phyloP scores from a whole-genome alignment of 2,329 filamentous ascomycete genomes.

The Balansia obtecta region DNA sequence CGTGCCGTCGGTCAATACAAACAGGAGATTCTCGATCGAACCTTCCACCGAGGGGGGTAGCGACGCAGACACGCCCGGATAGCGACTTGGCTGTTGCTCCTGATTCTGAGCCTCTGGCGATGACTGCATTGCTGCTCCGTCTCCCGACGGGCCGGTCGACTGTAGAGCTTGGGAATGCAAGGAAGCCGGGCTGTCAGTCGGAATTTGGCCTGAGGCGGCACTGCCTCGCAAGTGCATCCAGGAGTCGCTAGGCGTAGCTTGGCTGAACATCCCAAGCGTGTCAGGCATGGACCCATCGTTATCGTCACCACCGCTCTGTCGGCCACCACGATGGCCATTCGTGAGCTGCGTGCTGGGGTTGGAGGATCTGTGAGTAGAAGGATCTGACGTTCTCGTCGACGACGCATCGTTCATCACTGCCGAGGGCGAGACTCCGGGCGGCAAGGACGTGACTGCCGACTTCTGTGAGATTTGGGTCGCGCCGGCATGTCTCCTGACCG shows the following conservation, averaged over 20 bases:
- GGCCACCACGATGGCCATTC: constrained; percentile 48
- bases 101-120: constrained; percentile 21
- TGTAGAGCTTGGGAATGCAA: constrained; percentile 21
- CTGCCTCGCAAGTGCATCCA: constrained; percentile 39
- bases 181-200: constrained; percentile 25
- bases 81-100: constrained; percentile 10
- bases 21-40: constrained; percentile 45
- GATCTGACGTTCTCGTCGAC: constrained; percentile 79
- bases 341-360: constrained; percentile 60
- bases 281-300: constrained; percentile 37
- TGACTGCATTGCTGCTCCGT: constrained; percentile 12
- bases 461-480: constrained; percentile 52
- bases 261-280: constrained; percentile 35
- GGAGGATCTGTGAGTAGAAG: constrained; percentile 50
- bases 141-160: constrained; percentile 20
- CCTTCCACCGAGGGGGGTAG: constrained; percentile 33
- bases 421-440: constrained; percentile 44
- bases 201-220: constrained; percentile 13
- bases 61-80: constrained; percentile 26
- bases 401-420: constrained; percentile 71
- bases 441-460: constrained; percentile 45
- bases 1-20: constrained; percentile 52
- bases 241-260: constrained; percentile 35
- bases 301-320: constrained; percentile 18
- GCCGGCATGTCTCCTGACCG: constrained; percentile 25